phyloP scores from a whole-genome alignment of 2,329 filamentous ascomycete species.

The Trichoderma sp. region DNA sequence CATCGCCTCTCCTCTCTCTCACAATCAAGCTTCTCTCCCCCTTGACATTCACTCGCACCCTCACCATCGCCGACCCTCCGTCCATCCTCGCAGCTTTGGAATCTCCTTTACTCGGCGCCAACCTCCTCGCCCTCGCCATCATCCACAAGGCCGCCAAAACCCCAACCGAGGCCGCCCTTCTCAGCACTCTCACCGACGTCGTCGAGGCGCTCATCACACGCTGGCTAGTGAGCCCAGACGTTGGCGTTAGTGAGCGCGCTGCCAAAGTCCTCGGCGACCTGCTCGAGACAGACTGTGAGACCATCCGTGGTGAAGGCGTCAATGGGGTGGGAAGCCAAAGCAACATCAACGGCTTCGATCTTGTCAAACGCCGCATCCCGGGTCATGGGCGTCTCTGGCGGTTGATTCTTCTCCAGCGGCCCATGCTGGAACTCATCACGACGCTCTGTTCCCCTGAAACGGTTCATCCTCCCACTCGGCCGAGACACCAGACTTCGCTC shows the following conservation, averaged over 20 bases:
- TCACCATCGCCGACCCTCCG: constrained; percentile 51
- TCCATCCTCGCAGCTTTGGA: constrained; percentile 51
- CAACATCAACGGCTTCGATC: constrained; percentile 33
- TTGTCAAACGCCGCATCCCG: constrained; percentile 39
- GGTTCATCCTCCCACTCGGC: constrained; percentile 27
- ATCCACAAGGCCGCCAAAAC: constrained; percentile 53
- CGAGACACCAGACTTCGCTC: constrained; percentile 44
- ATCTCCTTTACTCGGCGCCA: constrained; percentile 55
- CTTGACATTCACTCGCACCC: constrained; percentile 49
- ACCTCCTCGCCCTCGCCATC: constrained; percentile 56
- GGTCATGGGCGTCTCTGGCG: constrained; percentile 56
- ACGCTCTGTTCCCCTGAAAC: constrained; percentile 33
- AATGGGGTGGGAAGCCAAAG: constrained; percentile 23
- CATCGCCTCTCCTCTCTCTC: constrained; percentile 50
- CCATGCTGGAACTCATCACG: constrained; percentile 47
- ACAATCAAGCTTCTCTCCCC: constrained; percentile 56
- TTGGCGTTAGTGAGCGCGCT: constrained; percentile 56
- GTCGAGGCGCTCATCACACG: constrained; percentile 47
- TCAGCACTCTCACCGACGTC: constrained; percentile 50
- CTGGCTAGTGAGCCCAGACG: constrained; percentile 54
- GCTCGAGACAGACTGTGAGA: constrained; percentile 54
- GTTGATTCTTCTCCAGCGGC: constrained; percentile 47
- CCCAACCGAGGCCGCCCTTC: constrained; percentile 48
- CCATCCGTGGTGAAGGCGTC: constrained; percentile 31
- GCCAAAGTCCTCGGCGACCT: constrained; percentile 51